These are phyloP conservation scores for Castanopsis chinensis DNA, from an alignment of 306 rosid genomes.

Conservation along the genomic window DNA sequence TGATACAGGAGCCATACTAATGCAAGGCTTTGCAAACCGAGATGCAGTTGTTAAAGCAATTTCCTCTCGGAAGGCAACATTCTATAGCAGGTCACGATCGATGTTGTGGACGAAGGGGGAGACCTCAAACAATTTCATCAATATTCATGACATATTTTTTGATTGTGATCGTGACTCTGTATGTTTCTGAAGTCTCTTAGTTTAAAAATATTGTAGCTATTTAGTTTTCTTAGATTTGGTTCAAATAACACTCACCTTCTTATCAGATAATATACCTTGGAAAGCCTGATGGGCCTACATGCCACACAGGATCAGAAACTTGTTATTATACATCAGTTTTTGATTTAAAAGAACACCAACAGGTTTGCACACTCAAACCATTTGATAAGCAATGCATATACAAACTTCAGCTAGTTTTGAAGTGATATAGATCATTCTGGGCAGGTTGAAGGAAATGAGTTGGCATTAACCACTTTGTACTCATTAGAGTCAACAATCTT, in stretches of 20 bases:
- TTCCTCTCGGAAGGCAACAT: slow-evolving; percentile 76
- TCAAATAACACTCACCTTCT: slow-evolving; percentile 12
- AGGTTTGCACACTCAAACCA: slow-evolving; percentile 42
- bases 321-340: slow-evolving; percentile 70
- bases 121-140: slow-evolving; percentile 89
- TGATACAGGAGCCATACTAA: slow-evolving; percentile 87
- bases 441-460: slow-evolving; percentile 51
- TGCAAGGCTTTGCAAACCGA: slow-evolving; percentile 92
- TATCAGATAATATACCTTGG: slow-evolving; percentile 91
- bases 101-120: slow-evolving; percentile 91
- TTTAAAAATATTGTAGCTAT: neutral
- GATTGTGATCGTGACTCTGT: slow-evolving; percentile 95
- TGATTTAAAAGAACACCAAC: slow-evolving; percentile 47
- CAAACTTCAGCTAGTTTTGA: slow-evolving; percentile 1
- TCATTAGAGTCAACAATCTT: slow-evolving; percentile 69
- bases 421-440: slow-evolving; percentile 25
- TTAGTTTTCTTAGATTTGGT: neutral
- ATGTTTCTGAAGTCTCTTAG: slow-evolving; percentile 23
- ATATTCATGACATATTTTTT: slow-evolving; percentile 68
- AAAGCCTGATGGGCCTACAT: slow-evolving; percentile 93
- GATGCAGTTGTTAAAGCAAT: slow-evolving; percentile 62
- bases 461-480: slow-evolving; percentile 70
- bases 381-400: neutral
- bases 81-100: slow-evolving; percentile 86
- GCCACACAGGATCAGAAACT: slow-evolving; percentile 91